A percentile compares a stretch with the other conserved stretches of the same genome.
Conservation (phyloP, 371 early-diverging fungal genomes). For the Scutellospora calospora region DNA sequence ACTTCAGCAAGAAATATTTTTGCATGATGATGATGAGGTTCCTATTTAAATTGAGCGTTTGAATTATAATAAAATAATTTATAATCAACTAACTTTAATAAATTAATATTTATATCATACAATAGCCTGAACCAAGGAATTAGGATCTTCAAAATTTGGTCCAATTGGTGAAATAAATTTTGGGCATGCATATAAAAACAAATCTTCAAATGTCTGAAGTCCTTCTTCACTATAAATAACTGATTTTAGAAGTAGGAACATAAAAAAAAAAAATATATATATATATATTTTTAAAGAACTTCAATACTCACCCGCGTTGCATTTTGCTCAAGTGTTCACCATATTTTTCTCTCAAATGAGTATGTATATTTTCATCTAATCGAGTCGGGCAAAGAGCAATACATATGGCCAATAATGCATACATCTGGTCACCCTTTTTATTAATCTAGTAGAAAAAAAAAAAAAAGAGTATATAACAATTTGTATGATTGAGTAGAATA, state of each 20-base stretch:
- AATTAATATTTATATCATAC: background rate
- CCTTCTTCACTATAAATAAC: constrained; percentile 75
- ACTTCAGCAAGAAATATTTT: constrained; percentile 89
- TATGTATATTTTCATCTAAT: constrained; percentile 92
- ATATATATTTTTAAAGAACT: background rate
- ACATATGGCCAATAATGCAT: constrained; percentile 90
- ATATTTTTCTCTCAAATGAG: constrained; percentile 88
- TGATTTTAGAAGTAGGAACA: background rate
- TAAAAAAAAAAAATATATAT: background rate
- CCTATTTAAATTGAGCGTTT: constrained; percentile 56
- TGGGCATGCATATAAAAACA: constrained; percentile 92
- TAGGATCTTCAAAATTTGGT: constrained; percentile 71
- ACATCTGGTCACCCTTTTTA: constrained; percentile 95
- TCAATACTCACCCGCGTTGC: constrained; percentile 72
- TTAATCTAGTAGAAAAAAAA: constrained; percentile 60
- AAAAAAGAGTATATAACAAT: background rate
- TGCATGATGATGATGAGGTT: constrained; percentile 81
- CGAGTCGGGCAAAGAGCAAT: constrained; percentile 93
- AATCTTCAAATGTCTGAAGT: constrained; percentile 81
- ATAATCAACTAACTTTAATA: background rate
- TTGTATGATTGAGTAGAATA: background rate
- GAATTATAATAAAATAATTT: background rate
- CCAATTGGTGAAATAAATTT: constrained; percentile 92
- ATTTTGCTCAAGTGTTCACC: constrained; percentile 90
- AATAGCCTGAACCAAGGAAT: constrained; percentile 45